Conservation (phyloP, 768 basidiomycete genomes). For the Suillus placidus region DNA sequence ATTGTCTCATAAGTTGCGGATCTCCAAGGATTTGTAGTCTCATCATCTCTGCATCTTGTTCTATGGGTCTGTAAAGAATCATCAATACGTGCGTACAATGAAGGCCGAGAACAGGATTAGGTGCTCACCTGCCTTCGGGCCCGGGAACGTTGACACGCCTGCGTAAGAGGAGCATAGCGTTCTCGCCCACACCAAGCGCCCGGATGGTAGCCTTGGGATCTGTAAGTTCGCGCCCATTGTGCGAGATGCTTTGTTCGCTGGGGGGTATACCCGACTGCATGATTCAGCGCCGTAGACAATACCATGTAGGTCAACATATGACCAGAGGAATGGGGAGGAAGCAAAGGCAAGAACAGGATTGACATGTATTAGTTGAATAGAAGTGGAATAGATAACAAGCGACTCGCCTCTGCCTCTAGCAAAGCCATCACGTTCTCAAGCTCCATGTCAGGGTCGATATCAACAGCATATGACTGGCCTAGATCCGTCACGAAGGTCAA, state of each 20-base stretch:
- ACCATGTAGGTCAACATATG: not conserved
- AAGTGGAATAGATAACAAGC: not conserved
- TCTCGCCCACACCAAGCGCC: slow-evolving; percentile 59
- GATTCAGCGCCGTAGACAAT: not conserved
- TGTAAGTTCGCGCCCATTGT: slow-evolving; percentile 65
- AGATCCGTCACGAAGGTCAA: slow-evolving; percentile 73
- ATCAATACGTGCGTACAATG: not conserved
- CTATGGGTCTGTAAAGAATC: slow-evolving; percentile 51
- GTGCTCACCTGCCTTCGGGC: slow-evolving; percentile 42
- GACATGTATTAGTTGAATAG: slow-evolving; percentile 7
- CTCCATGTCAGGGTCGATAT: slow-evolving; percentile 90
- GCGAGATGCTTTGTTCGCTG: slow-evolving; percentile 72
- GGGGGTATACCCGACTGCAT: slow-evolving; percentile 73
- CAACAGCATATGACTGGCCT: slow-evolving; percentile 66
- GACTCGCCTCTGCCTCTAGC: slow-evolving; percentile 91
- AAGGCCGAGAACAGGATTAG: not conserved
- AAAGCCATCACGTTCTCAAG: slow-evolving; percentile 92
- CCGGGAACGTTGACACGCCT: slow-evolving; percentile 50
- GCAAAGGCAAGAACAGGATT: not conserved
- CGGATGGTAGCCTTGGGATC: slow-evolving; percentile 70
- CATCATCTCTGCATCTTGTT: slow-evolving; percentile 89
- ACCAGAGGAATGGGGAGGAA: not conserved
- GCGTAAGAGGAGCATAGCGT: slow-evolving; percentile 69
- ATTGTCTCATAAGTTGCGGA: slow-evolving; percentile 73
- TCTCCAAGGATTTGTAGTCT: slow-evolving; percentile 85